Base-by-base conservation (phyloP, 352 stramenopile species). In the Peronospora farinosa region DNA sequence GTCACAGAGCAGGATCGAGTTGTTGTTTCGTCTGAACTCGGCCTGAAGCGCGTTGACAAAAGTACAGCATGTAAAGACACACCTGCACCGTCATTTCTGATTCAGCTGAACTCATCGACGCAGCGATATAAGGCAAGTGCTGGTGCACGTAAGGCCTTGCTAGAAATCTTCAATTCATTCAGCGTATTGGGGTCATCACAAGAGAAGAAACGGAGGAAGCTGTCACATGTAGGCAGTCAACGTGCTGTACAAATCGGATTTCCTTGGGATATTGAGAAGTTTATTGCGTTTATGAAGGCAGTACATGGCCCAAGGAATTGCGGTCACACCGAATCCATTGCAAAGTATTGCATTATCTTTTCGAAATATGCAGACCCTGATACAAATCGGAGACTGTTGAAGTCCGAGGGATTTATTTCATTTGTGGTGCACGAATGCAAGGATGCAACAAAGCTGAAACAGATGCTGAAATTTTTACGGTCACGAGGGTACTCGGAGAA, bases 221-320 rank as follows among this genome's bases (percentile, higher is more conserved):
- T 75, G 25, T 56, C 69, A 16, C 42, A 57, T n/a, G 9, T 21
- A n/a, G 19, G 36, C 23, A 27, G 23, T 41, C 50, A 58, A 15
- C 31, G 36, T 7, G 41, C 42, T 43, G 38, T 13, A 11, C 23
- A 40, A 12, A 44, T 35, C 12, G 44, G 42, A 57, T 12, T 36
- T 51, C 31, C 46, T 33, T 90, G 78, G 78, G 59, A 86, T 51
- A 65, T 90, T 21, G 69, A 90, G 17, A 81, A 75, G 31, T 90
- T 88, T 40, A 81, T 69, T 13, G 57, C 57, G 0, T 87, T 90
- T 28, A 72, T 75, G 66, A 16, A 40, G 27, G 52, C 48, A 32
- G 30, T 68, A 21, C 54, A 53, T 48, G 53, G 51, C 10, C 38
- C 51, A 7, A 6, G 36, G 9, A 73, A 56, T 12, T 56, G 53